phyloP scores from a whole-genome alignment of 108 stramenopile genomes.

The Fistulifera solaris region DNA sequence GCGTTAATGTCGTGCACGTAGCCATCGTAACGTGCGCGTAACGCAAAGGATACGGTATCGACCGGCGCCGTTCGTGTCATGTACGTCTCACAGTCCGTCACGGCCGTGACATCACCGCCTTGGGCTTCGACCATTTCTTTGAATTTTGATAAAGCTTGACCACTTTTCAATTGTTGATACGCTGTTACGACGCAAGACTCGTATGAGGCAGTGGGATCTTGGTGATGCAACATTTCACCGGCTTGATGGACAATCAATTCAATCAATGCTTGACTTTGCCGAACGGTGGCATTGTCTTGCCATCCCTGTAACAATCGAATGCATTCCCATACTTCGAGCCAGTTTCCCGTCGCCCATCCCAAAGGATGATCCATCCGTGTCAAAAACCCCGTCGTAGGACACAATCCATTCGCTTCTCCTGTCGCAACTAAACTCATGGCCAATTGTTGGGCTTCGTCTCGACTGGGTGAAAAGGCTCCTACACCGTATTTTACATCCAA shows the following conservation, averaged over 20 bases:
- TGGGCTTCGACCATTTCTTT: conserved; percentile 68
- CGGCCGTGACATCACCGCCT: conserved; percentile 40
- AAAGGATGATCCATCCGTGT: conserved; percentile 72
- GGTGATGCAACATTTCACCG: conserved; percentile 40
- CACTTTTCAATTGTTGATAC: conserved; percentile 37
- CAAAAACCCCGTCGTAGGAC: conserved; percentile 61
- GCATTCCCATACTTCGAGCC: conserved; percentile 75
- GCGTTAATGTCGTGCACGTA: conserved; percentile 45
- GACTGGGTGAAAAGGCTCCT: conserved; percentile 45
- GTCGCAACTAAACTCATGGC: conserved; percentile 59
- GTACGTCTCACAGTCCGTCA: background rate
- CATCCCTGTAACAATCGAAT: conserved; percentile 41
- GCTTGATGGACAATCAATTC: conserved; percentile 51
- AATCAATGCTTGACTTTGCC: conserved; percentile 34
- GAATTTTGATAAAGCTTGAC: conserved; percentile 55
- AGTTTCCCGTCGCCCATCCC: conserved; percentile 71
- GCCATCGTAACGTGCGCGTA: conserved; percentile 26
- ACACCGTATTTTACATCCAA: conserved; percentile 77
- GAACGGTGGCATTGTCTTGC: conserved; percentile 4
- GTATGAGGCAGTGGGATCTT: conserved; percentile 16
- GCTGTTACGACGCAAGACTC: conserved; percentile 33
- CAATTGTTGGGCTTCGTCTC: conserved; percentile 46
- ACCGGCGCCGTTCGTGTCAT: conserved; percentile 3
- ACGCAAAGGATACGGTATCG: conserved; percentile 4
- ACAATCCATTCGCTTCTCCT: conserved; percentile 59